These are phyloP conservation scores for Kwoniella newhampshirensis DNA, from an alignment of 768 basidiomycete species.

Conservation along the genomic window DNA sequence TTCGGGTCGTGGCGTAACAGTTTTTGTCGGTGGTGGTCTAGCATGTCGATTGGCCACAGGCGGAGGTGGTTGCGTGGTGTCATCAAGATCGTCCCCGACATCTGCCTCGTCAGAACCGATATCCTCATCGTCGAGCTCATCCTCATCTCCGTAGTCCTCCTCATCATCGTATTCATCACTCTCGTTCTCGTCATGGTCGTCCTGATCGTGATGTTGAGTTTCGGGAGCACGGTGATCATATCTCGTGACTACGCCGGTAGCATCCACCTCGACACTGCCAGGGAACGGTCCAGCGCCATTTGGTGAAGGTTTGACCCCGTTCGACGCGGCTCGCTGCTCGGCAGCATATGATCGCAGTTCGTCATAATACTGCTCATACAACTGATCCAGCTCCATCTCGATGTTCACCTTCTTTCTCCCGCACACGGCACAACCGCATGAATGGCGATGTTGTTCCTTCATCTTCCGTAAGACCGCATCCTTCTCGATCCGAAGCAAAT, in stretches of 20 bases:
- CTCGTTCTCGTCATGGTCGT: constrained; percentile 56
- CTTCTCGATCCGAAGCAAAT: constrained; percentile 95
- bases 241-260: constrained; percentile 72
- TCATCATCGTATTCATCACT: constrained; percentile 57
- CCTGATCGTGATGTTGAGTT: constrained; percentile 21
- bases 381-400: constrained; percentile 98
- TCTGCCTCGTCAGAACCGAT: constrained; percentile 39
- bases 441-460: constrained; percentile 99
- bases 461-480: constrained; percentile 96
- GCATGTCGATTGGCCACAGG: constrained; percentile 13
- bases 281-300: constrained; percentile 98
- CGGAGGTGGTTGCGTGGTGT: constrained; percentile 59
- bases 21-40: constrained; percentile 32
- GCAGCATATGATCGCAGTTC: constrained; percentile 99
- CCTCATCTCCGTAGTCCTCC: constrained; percentile 45
- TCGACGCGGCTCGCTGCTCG: constrained; percentile 65
- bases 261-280: constrained; percentile 93
- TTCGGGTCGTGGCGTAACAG: constrained; percentile 26
- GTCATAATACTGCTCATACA: constrained; percentile 99
- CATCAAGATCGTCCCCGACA: constrained; percentile 61
- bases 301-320: constrained; percentile 80
- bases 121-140: constrained; percentile 48
- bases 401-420: constrained; percentile 96
- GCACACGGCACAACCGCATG: constrained; percentile 92
- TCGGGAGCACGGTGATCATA: constrained; percentile 54